phyloP scores from a whole-genome alignment of 1,284 basidiomycete genomes.

The Cystobasidiaceae sp. region DNA sequence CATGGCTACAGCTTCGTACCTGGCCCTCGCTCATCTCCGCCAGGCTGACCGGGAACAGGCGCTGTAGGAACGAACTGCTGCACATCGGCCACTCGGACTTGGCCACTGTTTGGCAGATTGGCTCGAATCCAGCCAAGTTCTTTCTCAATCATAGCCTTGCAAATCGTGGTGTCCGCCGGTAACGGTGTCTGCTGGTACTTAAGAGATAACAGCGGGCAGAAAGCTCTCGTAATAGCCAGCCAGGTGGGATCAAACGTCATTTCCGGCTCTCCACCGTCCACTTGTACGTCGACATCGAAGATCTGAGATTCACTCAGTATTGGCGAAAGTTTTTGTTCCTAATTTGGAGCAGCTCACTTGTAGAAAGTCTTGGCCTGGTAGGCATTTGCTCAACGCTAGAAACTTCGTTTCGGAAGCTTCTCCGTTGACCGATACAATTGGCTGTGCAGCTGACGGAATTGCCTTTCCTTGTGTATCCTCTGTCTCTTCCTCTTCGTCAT shows the following conservation, averaged over 20 bases:
- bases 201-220: constrained; percentile 69
- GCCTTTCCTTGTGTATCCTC: background rate
- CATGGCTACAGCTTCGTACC: constrained; percentile 18
- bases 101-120: constrained; percentile 51
- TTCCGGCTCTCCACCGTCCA: constrained; percentile 16
- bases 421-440: constrained; percentile 10
- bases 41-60: constrained; percentile 54
- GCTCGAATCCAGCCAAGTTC: constrained; percentile 63
- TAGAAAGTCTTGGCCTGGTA: constrained; percentile 72
- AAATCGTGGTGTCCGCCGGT: constrained; percentile 56
- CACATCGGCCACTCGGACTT: constrained; percentile 54
- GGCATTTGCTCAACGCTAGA: constrained; percentile 88
- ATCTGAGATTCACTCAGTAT: constrained; percentile 52
- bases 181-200: constrained; percentile 55
- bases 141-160: constrained; percentile 55
- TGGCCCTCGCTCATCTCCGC: constrained; percentile 43
- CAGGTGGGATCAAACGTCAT: constrained; percentile 78
- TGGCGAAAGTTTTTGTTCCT: too few species aligned
- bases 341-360: constrained; percentile 57
- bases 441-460: background rate
- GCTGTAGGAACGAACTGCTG: constrained; percentile 73
- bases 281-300: constrained; percentile 57
- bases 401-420: constrained; percentile 60
- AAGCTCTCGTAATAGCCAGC: constrained; percentile 85
- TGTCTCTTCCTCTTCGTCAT: constrained; percentile 3